Conservation (phyloP, 768 basidiomycete genomes). For the Boletus pseudo-olivaceus region DNA sequence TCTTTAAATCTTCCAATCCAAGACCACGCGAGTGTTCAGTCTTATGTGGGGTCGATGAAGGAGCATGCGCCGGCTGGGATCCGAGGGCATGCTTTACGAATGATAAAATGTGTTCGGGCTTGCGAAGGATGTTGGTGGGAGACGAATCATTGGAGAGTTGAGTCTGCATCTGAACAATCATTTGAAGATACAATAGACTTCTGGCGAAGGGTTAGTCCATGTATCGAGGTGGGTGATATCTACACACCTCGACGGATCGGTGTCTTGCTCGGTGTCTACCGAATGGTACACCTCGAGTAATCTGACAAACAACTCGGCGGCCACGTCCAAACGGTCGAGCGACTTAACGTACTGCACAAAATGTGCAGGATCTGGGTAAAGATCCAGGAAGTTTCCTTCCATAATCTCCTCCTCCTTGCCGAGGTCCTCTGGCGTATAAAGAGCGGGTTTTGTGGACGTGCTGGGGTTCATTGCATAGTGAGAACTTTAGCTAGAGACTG, state of each 20-base stretch:
- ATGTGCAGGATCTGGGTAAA: constrained; percentile 74
- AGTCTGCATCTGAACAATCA: constrained; percentile 79
- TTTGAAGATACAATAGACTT: constrained; percentile 70
- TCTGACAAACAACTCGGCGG: constrained; percentile 69
- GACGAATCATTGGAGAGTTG: constrained; percentile 54
- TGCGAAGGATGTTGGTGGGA: constrained; percentile 51
- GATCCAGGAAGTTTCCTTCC: constrained; percentile 52
- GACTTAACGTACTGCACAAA: constrained; percentile 64
- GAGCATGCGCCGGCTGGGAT: constrained; percentile 22
- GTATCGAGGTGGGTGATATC: background rate
- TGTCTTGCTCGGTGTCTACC: constrained; percentile 16
- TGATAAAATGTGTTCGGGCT: constrained; percentile 71
- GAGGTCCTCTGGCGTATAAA: constrained; percentile 54
- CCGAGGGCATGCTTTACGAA: constrained; percentile 82
- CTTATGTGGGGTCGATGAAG: constrained; percentile 3
- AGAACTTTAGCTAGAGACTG: background rate
- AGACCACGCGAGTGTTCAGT: constrained; percentile 18
- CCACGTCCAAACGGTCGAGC: constrained; percentile 65
- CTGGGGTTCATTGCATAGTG: constrained; percentile 2
- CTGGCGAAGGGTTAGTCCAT: constrained; percentile 33
- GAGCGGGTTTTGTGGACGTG: constrained; percentile 31
- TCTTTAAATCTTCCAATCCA: constrained; percentile 35
- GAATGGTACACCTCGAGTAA: constrained; percentile 67
- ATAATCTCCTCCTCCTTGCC: constrained; percentile 36
- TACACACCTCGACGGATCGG: constrained; percentile 23